Evolutionary conservation across 768 basidiomycete genomes (phyloP).

Genomic region (Infundibulicybe gibba): DNA sequence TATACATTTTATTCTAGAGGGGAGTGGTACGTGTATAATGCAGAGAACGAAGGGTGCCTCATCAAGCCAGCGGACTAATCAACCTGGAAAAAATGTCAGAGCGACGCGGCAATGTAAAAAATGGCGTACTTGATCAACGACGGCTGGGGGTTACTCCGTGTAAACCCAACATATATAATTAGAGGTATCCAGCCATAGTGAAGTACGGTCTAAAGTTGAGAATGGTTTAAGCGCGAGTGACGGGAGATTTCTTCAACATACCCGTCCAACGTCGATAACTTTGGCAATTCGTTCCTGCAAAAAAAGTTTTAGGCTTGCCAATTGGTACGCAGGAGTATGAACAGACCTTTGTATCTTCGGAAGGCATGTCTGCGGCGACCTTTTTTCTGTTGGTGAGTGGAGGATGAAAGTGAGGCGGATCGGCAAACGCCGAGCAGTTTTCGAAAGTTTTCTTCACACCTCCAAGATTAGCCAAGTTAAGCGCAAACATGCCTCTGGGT

Average conservation of each 20-base stretch:
- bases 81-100: constrained; percentile 47
- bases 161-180: constrained; percentile 95
- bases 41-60: constrained; percentile 23
- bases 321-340: constrained; percentile 6
- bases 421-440: constrained; percentile 37
- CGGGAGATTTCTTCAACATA: constrained; percentile 33
- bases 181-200: constrained; percentile 97
- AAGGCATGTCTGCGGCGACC: constrained; percentile 53
- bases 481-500: constrained; percentile 43
- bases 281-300: constrained; percentile 78
- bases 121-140: constrained; percentile 87
- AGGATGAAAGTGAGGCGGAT: constrained; percentile 15
- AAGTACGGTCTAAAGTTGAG: constrained; percentile 63
- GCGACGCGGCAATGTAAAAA: constrained; percentile 5
- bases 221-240: constrained; percentile 1
- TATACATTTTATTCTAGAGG: constrained; percentile 13
- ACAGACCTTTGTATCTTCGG: constrained; percentile 84
- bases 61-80: constrained; percentile 87
- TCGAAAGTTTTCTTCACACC: constrained; percentile 20
- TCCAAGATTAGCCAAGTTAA: constrained; percentile 2
- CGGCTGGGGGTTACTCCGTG: constrained; percentile 88
- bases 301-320: background rate
- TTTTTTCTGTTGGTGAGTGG: constrained; percentile 14
- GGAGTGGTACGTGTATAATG: constrained; percentile 24
- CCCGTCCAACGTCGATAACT: constrained; percentile 76